Base-by-base conservation (phyloP, 352 stramenopile species). In the Globisporangium cederbergense region DNA sequence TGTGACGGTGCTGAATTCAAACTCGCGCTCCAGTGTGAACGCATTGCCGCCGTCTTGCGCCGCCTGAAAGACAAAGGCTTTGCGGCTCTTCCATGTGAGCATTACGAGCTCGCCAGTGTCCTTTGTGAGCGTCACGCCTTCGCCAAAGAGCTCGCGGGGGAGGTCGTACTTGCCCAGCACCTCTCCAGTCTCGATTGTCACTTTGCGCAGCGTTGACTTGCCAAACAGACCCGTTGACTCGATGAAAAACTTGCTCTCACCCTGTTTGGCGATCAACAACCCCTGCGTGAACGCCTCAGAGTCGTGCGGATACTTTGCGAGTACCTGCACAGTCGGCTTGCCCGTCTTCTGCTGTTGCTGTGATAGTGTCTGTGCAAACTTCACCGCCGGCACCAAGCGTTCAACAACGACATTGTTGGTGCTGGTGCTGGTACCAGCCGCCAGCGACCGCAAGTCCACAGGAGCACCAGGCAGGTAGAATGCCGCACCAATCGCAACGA, bases 201-300 rank as follows among this genome's bases (percentile, higher is more conserved):
- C 82, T 50, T 89, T 86, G 47, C 88, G 80, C 20, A 98, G 66
- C 51, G 74, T 90, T 5, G 93, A 98, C 57, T 91, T n/a, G 2
- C 89, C 82, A 73, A 91, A 95, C 4, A 97, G 47, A 2, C 95
- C 95, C 22, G 88, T 97, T 0, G 91, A 98, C 76, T 98, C 93
- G 62, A 96, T 95, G n/a, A 98, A 85, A 40, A 87, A 80, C 40
- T 91, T 95, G 34, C 85, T 55, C 2, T 71, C 46, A 10, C 68
- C 79, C 5, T 76, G 55, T 34, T 72, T 73, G 55, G 88, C 65
- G 51, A 97, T 45, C 72, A 91, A 53, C 36, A 95, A 71, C 1
- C 90, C 90, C 60, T 95, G 91, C 20, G 90, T 97, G 69, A 98
- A 98, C 3, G 92, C 88, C 22, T 66, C 54, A 0, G 70, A 7